Base-by-base conservation (phyloP, 2,329 filamentous ascomycete species). In the Cordyceps pruinosa region DNA sequence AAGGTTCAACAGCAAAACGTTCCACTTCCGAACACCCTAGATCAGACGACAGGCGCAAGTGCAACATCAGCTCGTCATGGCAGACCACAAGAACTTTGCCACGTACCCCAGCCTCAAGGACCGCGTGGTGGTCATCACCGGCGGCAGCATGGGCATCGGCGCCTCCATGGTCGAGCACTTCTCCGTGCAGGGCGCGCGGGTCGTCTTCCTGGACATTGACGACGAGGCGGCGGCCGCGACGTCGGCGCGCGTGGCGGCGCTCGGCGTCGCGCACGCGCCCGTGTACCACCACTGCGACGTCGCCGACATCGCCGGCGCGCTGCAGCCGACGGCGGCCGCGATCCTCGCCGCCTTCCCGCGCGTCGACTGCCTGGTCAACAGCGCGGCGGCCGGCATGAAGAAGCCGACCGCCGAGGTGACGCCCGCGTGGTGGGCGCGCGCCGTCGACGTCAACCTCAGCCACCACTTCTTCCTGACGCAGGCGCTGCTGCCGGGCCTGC, bases 281-380 rank as follows among this genome's bases (percentile, higher is more conserved):
- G 57, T 61, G 9, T 75, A 73, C 63, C 58, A 70, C 59, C 63
- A 66, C 56, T 76, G 74, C 69, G 71, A 74, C 61, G 62, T 74
- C 10, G 68, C 68, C 17, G 63, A 72, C 61, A 65, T 74, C 9
- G 58, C 59, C 8, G 45, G 23, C 25, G 44, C 59, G 10, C 63
- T 73, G 19, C 61, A 63, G 34, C 62, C 64, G 5, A 70, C 68
- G 34, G 68, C 69, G 5, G 66, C 68, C 15, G 58, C 64, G 21
- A 66, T 66, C n/a, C 54, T 72, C 50, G 35, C 50, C 28, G 50
- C 42, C 7, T 46, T 45, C 23, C 75, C 83, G 60, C 76, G 85
- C 65, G 80, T 96, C 66, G 89, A 95, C 72, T 89, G 96, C 60
- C 76, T 96, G 54, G 76, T 96, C 76, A 95, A 96, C 80, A 96